Evolutionary conservation across 169 alveolate genomes (phyloP).

Genomic region (Cryptosporidium tyzzeri): DNA sequence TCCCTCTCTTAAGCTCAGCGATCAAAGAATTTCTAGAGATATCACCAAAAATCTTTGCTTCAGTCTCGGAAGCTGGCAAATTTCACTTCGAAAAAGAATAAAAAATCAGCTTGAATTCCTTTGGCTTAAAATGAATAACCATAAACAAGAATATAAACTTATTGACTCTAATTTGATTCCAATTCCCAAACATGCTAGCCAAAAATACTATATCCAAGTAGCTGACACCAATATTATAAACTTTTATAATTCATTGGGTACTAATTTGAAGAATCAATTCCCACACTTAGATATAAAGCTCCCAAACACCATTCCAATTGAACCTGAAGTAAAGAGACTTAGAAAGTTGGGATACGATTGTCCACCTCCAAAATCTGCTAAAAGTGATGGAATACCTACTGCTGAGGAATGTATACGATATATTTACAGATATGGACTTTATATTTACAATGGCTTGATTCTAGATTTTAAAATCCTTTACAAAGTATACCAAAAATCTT

Average conservation of each 20-base stretch:
- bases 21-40: constrained; percentile 26
- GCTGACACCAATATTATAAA: neutral
- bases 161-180: constrained; percentile 17
- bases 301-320: constrained; percentile 59
- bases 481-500: constrained; percentile 22
- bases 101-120: constrained; percentile 30
- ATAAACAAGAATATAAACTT: constrained; percentile 12
- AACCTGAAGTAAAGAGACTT: constrained; percentile 28
- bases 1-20: neutral
- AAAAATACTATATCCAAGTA: neutral
- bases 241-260: constrained; percentile 17
- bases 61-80: constrained; percentile 58
- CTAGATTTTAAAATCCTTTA: constrained; percentile 28
- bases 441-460: constrained; percentile 56
- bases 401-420: constrained; percentile 47
- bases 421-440: constrained; percentile 67
- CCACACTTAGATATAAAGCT: constrained; percentile 49
- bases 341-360: constrained; percentile 69
- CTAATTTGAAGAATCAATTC: constrained; percentile 14
- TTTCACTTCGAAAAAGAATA: constrained; percentile 22
- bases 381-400: constrained; percentile 42
- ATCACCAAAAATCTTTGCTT: constrained; percentile 41
- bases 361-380: constrained; percentile 21
- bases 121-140: constrained; percentile 59
- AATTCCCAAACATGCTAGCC: neutral